Evolutionary conservation across 352 stramenopile genomes (phyloP).

Genomic region (Lagenidium sp.): DNA sequence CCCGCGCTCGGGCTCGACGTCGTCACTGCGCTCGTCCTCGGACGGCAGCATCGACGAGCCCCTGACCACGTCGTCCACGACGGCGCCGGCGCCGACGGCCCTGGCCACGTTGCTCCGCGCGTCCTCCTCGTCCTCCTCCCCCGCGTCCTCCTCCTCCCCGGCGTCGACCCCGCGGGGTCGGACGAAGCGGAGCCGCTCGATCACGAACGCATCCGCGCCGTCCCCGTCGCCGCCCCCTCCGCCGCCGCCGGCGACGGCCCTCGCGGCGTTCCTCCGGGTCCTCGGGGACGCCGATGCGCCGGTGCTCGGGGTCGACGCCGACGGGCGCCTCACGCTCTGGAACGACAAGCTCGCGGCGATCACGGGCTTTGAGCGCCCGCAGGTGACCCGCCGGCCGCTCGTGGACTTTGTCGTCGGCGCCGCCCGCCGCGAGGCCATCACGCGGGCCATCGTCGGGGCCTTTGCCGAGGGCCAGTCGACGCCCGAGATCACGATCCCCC

Average conservation of each 20-base stretch:
- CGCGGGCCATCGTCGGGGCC: slow-evolving; percentile 17
- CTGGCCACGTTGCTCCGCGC: slow-evolving; percentile 1
- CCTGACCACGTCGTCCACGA: not conserved
- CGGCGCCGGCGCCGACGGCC: not conserved
- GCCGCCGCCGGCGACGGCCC: slow-evolving; percentile 6
- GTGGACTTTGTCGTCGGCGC: slow-evolving; percentile 25
- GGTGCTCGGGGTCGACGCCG: slow-evolving; percentile 40
- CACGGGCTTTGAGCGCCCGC: slow-evolving; percentile 31
- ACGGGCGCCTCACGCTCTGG: slow-evolving; percentile 54
- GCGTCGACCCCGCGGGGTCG: no score
- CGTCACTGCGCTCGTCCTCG: not conserved
- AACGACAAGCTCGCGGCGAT: slow-evolving; percentile 47
- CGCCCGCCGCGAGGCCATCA: slow-evolving; percentile 20
- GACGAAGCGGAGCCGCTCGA: no score
- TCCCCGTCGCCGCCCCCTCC: no score
- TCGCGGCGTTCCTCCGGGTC: slow-evolving; percentile 19
- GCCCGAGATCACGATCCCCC: slow-evolving; percentile 19
- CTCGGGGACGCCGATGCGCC: slow-evolving; percentile 62
- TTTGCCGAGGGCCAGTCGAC: slow-evolving; percentile 24
- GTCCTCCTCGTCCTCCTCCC: not conserved
- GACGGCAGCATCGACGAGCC: slow-evolving; percentile 1
- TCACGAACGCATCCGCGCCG: no score
- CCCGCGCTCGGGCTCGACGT: slow-evolving; percentile 3
- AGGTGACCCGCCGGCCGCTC: slow-evolving; percentile 34
- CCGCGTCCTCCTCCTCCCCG: not conserved